Conservation (phyloP, 2,329 filamentous ascomycete species). For the Blumeria hordei region DNA sequence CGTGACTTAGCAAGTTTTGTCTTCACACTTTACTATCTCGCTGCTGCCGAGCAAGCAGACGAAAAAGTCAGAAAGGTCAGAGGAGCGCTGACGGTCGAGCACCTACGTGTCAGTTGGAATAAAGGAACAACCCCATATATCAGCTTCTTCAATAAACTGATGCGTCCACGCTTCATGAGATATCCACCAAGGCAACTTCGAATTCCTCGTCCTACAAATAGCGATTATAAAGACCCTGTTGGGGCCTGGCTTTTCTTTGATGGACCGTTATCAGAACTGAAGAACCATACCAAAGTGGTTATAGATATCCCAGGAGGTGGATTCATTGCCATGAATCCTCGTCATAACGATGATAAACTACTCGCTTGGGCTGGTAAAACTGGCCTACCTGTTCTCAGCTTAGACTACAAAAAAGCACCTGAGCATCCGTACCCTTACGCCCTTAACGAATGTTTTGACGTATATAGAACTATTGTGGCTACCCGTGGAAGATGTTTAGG, state of each 20-base stretch:
- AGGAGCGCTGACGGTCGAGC: conserved; percentile 68
- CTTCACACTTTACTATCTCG: conserved; percentile 75
- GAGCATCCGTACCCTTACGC: conserved; percentile 71
- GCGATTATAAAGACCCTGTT: conserved; percentile 63
- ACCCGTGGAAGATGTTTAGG: conserved; percentile 55
- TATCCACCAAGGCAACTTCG: conserved; percentile 64
- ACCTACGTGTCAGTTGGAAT: conserved; percentile 83
- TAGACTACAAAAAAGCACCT: conserved; percentile 77
- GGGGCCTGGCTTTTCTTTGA: conserved; percentile 87
- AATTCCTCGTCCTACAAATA: conserved; percentile 57
- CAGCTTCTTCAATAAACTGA: conserved; percentile 40
- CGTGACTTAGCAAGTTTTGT: conserved; percentile 61
- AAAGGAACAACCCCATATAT: conserved; percentile 81
- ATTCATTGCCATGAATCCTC: conserved; percentile 91
- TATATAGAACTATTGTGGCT: conserved; percentile 49
- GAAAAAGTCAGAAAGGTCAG: conserved; percentile 88
- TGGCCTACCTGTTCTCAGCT: conserved; percentile 65
- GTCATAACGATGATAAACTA: conserved; percentile 82
- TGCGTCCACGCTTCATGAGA: conserved; percentile 56
- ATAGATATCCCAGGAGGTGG: conserved; percentile 84
- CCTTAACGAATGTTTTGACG: conserved; percentile 69
- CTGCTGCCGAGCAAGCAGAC: conserved; percentile 82
- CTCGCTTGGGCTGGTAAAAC: conserved; percentile 79
- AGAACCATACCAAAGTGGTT: conserved; percentile 53
- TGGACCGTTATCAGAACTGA: conserved; percentile 55